Evolutionary conservation across 108 stramenopile genomes (phyloP).

Genomic region (Mayamaea pseudoterrestris): DNA sequence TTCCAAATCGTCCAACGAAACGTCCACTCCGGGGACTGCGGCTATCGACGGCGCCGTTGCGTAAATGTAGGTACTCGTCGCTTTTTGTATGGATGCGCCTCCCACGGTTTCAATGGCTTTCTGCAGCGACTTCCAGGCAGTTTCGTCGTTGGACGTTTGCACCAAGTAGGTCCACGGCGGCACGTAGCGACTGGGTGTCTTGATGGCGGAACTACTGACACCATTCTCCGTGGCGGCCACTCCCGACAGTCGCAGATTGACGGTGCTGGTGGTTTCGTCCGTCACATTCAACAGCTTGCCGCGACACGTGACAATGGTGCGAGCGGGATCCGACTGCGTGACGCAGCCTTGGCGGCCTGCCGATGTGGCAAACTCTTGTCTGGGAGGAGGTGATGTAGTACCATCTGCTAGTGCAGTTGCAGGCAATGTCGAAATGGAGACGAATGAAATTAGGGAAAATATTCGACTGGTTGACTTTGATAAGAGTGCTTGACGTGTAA

Average conservation of each 20-base stretch:
- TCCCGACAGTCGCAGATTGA: conserved; percentile 46
- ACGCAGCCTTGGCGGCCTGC: conserved; percentile 66
- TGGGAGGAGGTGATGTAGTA: no score
- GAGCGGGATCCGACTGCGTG: conserved; percentile 54
- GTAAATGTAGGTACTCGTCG: conserved; percentile 47
- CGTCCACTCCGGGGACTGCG: neutral
- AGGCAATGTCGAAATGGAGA: no score
- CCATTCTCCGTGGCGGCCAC: conserved; percentile 75
- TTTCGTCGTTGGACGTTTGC: conserved; percentile 47
- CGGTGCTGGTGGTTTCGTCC: conserved; percentile 10
- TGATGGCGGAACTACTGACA: conserved; percentile 55
- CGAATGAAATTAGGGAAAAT: no score
- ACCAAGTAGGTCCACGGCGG: conserved; percentile 78
- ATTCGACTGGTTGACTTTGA: no score
- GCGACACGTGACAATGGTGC: conserved; percentile 55
- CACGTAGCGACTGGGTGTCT: conserved; percentile 63
- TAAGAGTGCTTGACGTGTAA: no score
- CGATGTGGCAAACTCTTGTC: conserved; percentile 37
- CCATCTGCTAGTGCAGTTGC: no score
- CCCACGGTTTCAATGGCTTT: conserved; percentile 56
- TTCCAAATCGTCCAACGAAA: conserved; percentile 77
- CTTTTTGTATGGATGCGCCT: no score
- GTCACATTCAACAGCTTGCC: conserved; percentile 36
- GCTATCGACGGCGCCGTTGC: conserved; percentile 34
- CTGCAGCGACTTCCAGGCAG: conserved; percentile 62